These are phyloP conservation scores for Saccharomycopsis fodiens DNA, from an alignment of 805 yeast species.

Conservation along the genomic window DNA sequence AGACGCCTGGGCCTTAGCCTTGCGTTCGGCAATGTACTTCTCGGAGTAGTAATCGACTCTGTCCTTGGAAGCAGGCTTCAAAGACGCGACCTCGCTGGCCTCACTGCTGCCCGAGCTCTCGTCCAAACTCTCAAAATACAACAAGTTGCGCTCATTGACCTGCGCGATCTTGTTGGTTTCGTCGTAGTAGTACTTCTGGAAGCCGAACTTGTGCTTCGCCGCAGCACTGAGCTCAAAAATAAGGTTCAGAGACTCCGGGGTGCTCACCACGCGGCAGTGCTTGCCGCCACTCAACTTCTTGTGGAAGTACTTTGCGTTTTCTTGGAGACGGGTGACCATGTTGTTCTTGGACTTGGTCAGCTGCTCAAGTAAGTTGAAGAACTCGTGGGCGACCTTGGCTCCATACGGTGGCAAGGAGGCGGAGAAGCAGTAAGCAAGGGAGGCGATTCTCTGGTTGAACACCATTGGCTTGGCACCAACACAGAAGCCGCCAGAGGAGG, in stretches of 20 bases:
- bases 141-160: conserved; percentile 23
- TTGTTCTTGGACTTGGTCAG: conserved; percentile 31
- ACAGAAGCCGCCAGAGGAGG: conserved; percentile 90
- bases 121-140: conserved; percentile 2
- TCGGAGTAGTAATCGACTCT: conserved; percentile 20
- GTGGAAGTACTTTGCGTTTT: conserved; percentile 34
- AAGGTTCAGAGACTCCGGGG: conserved; percentile 55
- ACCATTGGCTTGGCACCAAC: conserved; percentile 80
- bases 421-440: conserved; percentile 85
- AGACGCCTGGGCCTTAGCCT: conserved; percentile 1
- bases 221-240: conserved; percentile 53
- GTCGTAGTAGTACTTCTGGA: conserved; percentile 34
- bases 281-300: conserved; percentile 34
- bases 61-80: conserved; percentile 1
- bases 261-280: conserved; percentile 47
- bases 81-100: not conserved
- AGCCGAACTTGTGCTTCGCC: conserved; percentile 34
- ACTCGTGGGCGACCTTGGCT: conserved; percentile 55
- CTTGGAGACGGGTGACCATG: conserved; percentile 29
- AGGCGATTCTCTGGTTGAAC: conserved; percentile 85
- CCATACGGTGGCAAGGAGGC: conserved; percentile 93
- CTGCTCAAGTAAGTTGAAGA: conserved; percentile 42
- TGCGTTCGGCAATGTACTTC: conserved; percentile 6
- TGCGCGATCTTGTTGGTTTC: conserved; percentile 29
- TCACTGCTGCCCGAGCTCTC: not conserved